Evolutionary conservation across 768 basidiomycete genomes (phyloP), one percentile per base, ranked within the genome.

Genomic region (Lactarius hengduanensis): DNA sequence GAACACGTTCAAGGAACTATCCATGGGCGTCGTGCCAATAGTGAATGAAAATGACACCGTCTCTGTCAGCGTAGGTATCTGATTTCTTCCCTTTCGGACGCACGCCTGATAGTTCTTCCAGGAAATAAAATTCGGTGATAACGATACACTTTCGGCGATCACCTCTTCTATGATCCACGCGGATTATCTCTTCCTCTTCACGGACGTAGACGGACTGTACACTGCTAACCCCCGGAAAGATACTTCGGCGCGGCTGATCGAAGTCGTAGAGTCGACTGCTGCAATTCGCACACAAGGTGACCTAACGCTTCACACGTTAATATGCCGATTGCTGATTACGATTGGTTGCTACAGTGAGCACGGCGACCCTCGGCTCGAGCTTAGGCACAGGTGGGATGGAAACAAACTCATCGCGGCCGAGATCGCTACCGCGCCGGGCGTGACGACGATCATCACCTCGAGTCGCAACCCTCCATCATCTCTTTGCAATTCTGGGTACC

Each of bases 81-180:
- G 26, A 6, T 32, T 40, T 8, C 15, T n/a, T 2, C 20, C 15
- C 11, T 22, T 38, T n/a, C n/a, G 5, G 32, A 26, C 26, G 4
- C 38, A 30, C 20, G 45, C 50, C 38, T 64, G 41, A 63, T 36
- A 5, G 13, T 45, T n/a, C 10, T 40, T 34, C 10, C 73, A 96
- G 94, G 97, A 99, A 89, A 98, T 99, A 69, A 96, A 95, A 91
- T 99, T 99, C 71, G 97, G 97, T 57, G 97, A 98, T 79, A 98
- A 98, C 76, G 97, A 99, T 75, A 98, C 96, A 0, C 80, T 99
- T 20, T 98, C 96, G 47, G 97, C 97, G 22, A 96, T 99, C 66
- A 96, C 97, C 0, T 90, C 95, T 4, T 92, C 93, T 8, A 98
- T 99, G 92, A 89, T 98, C 30, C 93, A 96, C 70, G 97, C 97